Evolutionary conservation across 2,329 filamentous ascomycete species (phyloP).

Genomic region (Alternaria novae-zelandiae): DNA sequence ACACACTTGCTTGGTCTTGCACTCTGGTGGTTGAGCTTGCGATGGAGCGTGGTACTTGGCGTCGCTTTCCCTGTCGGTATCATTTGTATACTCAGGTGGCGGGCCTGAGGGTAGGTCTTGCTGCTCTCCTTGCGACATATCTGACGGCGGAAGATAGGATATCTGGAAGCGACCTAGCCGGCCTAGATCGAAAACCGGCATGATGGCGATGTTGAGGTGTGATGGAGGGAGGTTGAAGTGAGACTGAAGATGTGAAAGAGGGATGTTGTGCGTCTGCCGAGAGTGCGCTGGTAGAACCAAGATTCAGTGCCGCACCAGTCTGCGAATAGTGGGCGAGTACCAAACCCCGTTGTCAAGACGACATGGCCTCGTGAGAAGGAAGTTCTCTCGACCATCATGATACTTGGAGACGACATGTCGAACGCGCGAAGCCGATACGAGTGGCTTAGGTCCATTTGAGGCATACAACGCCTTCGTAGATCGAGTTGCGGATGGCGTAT

Average conservation of each 20-base stretch:
- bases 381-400: background rate
- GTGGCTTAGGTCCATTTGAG: background rate
- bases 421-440: background rate
- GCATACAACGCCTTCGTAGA: background rate
- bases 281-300: background rate
- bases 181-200: background rate
- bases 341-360: background rate
- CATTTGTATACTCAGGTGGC: slow-evolving; percentile 1
- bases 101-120: background rate
- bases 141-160: background rate
- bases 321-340: background rate
- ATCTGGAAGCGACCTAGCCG: background rate
- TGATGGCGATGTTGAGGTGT: background rate
- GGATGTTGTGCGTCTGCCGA: background rate
- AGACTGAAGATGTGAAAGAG: background rate
- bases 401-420: background rate
- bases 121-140: background rate
- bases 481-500: background rate
- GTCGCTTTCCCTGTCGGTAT: too few relatives aligned
- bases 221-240: background rate
- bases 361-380: background rate
- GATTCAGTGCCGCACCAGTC: background rate
- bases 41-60: background rate
- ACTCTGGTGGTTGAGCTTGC: background rate
- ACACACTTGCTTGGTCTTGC: background rate